These are phyloP conservation scores for Gymnopus androsaceus DNA, from an alignment of 1,284 basidiomycete species.

Conservation along the genomic window DNA sequence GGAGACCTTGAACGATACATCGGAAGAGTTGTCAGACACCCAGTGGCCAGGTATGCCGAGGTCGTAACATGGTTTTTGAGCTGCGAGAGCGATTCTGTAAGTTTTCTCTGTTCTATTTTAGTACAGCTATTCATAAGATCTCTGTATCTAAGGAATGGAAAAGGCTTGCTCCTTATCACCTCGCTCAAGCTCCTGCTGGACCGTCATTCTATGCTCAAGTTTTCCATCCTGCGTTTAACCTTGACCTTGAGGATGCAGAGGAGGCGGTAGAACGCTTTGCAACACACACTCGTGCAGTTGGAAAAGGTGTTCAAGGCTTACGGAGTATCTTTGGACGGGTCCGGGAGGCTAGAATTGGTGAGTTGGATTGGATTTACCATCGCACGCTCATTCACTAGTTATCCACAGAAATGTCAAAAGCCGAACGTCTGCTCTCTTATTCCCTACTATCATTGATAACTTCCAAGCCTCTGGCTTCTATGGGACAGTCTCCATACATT, in stretches of 20 bases:
- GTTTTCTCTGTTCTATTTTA: constrained; percentile 26
- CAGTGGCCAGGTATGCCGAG: constrained; percentile 76
- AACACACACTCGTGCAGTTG: constrained; percentile 62
- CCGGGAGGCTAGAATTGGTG: constrained; percentile 69
- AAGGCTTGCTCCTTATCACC: constrained; percentile 59
- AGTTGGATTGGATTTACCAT: constrained; percentile 24
- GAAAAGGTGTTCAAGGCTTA: constrained; percentile 67
- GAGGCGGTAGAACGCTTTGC: constrained; percentile 64
- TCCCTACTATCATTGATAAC: constrained; percentile 71
- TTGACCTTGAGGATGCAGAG: constrained; percentile 70
- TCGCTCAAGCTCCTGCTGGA: constrained; percentile 62
- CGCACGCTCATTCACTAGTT: neutral
- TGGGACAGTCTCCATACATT: constrained; percentile 35
- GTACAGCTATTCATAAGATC: neutral
- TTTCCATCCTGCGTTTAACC: constrained; percentile 82
- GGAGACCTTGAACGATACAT: constrained; percentile 82
- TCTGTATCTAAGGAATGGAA: constrained; percentile 66
- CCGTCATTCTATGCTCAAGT: constrained; percentile 77
- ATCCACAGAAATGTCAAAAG: constrained; percentile 67
- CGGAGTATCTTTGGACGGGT: constrained; percentile 61
- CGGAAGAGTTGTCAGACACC: constrained; percentile 71
- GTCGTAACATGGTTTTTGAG: constrained; percentile 81
- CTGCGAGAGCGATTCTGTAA: constrained; percentile 70
- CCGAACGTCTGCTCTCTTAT: constrained; percentile 69
- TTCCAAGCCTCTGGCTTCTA: constrained; percentile 55